phyloP scores from a whole-genome alignment of 2,329 filamentous ascomycete genomes.

The Bipolaris bicolor region DNA sequence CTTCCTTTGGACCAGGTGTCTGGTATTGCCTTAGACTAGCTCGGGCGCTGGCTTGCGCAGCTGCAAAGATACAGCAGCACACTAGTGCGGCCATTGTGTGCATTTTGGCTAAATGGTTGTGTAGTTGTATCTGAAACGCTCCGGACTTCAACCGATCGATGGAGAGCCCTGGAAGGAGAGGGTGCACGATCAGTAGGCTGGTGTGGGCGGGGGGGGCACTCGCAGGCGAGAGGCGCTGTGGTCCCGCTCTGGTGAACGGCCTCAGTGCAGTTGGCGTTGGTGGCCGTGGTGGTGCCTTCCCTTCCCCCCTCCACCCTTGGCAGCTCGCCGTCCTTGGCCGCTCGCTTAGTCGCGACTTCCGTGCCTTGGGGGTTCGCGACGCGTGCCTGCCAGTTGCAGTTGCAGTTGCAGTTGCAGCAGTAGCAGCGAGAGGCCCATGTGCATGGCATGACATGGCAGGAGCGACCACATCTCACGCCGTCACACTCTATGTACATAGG shows the following conservation, averaged over 20 bases:
- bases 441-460: background rate
- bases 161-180: conserved; percentile 2
- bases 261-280: conserved; percentile 8
- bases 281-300: conserved; percentile 1
- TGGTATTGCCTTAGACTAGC: conserved; percentile 5
- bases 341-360: conserved; percentile 16
- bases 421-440: background rate
- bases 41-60: conserved; percentile 3
- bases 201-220: conserved; percentile 8
- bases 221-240: conserved; percentile 14
- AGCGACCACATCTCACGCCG: background rate
- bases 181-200: conserved; percentile 10
- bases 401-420: background rate
- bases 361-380: background rate
- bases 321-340: conserved; percentile 7
- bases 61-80: background rate
- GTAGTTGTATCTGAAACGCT: conserved; percentile 16
- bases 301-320: no score
- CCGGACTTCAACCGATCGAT: conserved; percentile 13
- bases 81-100: conserved; percentile 9
- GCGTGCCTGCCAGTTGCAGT: conserved; percentile 11
- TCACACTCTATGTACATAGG: background rate
- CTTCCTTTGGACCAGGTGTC: conserved; percentile 8
- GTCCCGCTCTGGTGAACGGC: conserved; percentile 8
- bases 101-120: conserved; percentile 18